Base-by-base conservation (phyloP, 2,329 filamentous ascomycete species). In the Fusarium mexicanum region DNA sequence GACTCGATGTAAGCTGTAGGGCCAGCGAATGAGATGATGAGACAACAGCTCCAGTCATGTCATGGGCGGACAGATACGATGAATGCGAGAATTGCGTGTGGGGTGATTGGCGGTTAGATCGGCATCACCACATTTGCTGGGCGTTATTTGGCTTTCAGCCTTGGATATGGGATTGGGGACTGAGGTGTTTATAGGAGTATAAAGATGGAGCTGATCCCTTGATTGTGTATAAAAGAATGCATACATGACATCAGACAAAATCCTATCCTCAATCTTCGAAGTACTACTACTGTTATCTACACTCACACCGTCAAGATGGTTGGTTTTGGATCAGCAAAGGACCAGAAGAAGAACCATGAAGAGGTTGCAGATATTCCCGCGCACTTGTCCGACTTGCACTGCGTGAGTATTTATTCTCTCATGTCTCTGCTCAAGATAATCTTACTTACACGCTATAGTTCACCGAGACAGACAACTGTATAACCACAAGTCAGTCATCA, bases 381-480 rank as follows among this genome's bases (percentile, higher is more conserved):
- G 4, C 78, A 83, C 47, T 69, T 87, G 13, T 85, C 84, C 1
- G 87, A 88, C 71, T 80, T 88, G 13, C 86, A 88, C 79, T 90
- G 88, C 82, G 74, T 72, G 63, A 59, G 69, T 47, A 24, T 13
- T 38, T 9, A 22, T 22, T 35, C 9, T 40, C 8, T 29, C 20
- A 6, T 35, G 20, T 11, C 6, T 26, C 9, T 35, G 13, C 33
- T 37, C 18, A 20, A 24, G 22, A 18, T 35, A 17, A 14, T 24
- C 26, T 46, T 35, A 8, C 69, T 69, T 43, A 76, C 24, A 33
- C 16, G 20, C 12, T 43, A 16, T n/a, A 58, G 75, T 72, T 89
- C 80, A 87, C 88, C 44, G 90, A 91, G 77, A 91, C 90, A 13
- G 85, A 88, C 54, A 89, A 89, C 43, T 85, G 91, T 62, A 87